Evolutionary conservation across 768 basidiomycete species (phyloP).

Genomic region (Favolaschia claudopus): DNA sequence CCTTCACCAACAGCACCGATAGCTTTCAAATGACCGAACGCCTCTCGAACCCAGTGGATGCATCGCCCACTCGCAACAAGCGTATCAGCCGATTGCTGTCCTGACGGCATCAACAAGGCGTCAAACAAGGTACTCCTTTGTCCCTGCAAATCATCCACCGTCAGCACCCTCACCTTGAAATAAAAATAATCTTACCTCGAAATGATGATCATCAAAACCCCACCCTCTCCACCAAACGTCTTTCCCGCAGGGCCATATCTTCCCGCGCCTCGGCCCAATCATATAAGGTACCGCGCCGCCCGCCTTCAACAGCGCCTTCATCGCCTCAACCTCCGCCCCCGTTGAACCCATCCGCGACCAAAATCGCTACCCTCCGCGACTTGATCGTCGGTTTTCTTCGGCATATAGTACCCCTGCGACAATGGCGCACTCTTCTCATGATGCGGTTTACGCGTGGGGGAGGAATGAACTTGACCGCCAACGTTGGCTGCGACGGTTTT

Average conservation of each 20-base stretch:
- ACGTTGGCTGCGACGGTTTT: slow-evolving; percentile 71
- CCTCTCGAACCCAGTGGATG: slow-evolving; percentile 85
- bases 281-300: slow-evolving; percentile 67
- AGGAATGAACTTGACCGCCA: slow-evolving; percentile 63
- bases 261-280: slow-evolving; percentile 73
- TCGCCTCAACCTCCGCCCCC: slow-evolving; percentile 58
- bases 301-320: slow-evolving; percentile 61
- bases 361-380: too few species aligned
- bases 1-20: slow-evolving; percentile 82
- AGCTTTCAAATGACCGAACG: slow-evolving; percentile 86
- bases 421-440: slow-evolving; percentile 70
- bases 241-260: slow-evolving; percentile 46
- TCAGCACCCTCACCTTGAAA: too few species aligned
- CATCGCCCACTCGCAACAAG: slow-evolving; percentile 70
- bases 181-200: too few species aligned
- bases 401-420: too few species aligned
- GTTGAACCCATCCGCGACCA: slow-evolving; percentile 81
- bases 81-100: slow-evolving; percentile 62
- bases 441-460: slow-evolving; percentile 60
- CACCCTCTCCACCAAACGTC: slow-evolving; percentile 35
- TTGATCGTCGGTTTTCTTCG: too few species aligned
- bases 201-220: slow-evolving; percentile 70
- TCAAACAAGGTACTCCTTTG: slow-evolving; percentile 88
- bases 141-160: too few species aligned
- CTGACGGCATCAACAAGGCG: slow-evolving; percentile 80